Evolutionary conservation across 2,329 filamentous ascomycete genomes (phyloP).

Genomic region (Lomentospora prolificans): DNA sequence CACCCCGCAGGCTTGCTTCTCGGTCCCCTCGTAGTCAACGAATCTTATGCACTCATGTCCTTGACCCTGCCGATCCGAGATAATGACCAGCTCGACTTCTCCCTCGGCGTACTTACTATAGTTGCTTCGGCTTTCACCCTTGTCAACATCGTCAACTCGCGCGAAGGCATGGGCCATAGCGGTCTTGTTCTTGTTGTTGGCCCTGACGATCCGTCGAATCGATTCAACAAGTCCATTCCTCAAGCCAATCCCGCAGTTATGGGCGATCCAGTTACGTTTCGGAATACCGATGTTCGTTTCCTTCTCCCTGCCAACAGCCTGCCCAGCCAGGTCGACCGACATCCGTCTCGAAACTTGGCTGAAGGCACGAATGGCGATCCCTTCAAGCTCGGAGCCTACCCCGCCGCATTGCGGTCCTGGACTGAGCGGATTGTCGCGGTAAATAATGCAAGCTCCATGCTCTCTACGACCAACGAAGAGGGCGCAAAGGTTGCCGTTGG

Average conservation of each 20-base stretch:
- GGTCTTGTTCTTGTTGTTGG: constrained; percentile 64
- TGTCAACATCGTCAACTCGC: constrained; percentile 48
- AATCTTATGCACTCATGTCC: constrained; percentile 65
- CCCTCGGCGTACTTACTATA: constrained; percentile 77
- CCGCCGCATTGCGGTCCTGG: constrained; percentile 52
- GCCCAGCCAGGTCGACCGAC: constrained; percentile 33
- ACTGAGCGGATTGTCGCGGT: constrained; percentile 34
- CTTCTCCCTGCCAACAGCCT: constrained; percentile 45
- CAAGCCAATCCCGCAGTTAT: constrained; percentile 37
- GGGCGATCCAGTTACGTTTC: constrained; percentile 28
- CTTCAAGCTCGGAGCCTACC: constrained; percentile 54
- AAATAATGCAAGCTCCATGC: constrained; percentile 59
- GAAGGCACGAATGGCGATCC: constrained; percentile 32
- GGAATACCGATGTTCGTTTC: constrained; percentile 41
- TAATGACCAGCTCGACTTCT: constrained; percentile 47
- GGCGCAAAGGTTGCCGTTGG: constrained; percentile 64
- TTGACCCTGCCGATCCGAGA: constrained; percentile 71
- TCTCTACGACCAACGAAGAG: constrained; percentile 67
- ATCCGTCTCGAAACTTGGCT: constrained; percentile 22
- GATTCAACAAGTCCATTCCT: constrained; percentile 37
- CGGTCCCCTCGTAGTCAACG: constrained; percentile 65
- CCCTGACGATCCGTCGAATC: constrained; percentile 56
- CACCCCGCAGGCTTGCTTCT: constrained; percentile 55
- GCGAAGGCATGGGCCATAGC: constrained; percentile 60
- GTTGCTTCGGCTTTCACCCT: constrained; percentile 61